phyloP scores from a whole-genome alignment of 768 basidiomycete genomes.

The Daedaleopsis sinensis region DNA sequence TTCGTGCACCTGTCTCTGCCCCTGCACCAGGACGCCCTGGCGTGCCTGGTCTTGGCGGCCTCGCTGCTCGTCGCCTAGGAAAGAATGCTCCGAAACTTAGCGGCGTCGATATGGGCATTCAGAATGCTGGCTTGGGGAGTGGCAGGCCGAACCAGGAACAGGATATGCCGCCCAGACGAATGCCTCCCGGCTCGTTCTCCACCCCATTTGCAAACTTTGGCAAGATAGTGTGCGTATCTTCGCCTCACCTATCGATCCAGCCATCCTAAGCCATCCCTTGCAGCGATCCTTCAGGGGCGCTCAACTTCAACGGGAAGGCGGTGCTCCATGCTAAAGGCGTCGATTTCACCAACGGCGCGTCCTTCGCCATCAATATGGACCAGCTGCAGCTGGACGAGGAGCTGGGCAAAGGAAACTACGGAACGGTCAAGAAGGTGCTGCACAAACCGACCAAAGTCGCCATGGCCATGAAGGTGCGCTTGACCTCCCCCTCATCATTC shows the following conservation, averaged over 20 bases:
- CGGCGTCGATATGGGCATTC: slow-evolving; percentile 43
- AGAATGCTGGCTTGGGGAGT: slow-evolving; percentile 70
- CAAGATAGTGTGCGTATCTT: slow-evolving; percentile 81
- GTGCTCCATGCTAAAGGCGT: slow-evolving; percentile 88
- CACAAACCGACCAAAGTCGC: slow-evolving; percentile 93
- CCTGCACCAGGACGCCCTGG: slow-evolving; percentile 22
- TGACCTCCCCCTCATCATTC: neutral
- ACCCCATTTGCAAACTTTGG: slow-evolving; percentile 93
- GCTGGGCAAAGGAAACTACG: slow-evolving; percentile 95
- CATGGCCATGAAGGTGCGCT: slow-evolving; percentile 97
- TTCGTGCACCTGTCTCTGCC: slow-evolving; percentile 33
- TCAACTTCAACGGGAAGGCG: slow-evolving; percentile 93
- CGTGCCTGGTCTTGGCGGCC: slow-evolving; percentile 21
- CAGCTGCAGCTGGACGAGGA: slow-evolving; percentile 91
- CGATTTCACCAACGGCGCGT: slow-evolving; percentile 87
- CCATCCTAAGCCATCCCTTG: neutral
- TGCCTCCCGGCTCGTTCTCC: slow-evolving; percentile 44
- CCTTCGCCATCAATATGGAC: slow-evolving; percentile 93
- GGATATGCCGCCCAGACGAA: slow-evolving; percentile 36
- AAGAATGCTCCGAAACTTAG: slow-evolving; percentile 48
- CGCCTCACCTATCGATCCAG: neutral
- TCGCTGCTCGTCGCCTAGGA: slow-evolving; percentile 29
- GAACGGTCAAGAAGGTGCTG: slow-evolving; percentile 93
- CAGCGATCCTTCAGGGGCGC: slow-evolving; percentile 94
- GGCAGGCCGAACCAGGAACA: slow-evolving; percentile 57